Base-by-base conservation (phyloP, 345 rosid species). In the Mangifera indica region DNA sequence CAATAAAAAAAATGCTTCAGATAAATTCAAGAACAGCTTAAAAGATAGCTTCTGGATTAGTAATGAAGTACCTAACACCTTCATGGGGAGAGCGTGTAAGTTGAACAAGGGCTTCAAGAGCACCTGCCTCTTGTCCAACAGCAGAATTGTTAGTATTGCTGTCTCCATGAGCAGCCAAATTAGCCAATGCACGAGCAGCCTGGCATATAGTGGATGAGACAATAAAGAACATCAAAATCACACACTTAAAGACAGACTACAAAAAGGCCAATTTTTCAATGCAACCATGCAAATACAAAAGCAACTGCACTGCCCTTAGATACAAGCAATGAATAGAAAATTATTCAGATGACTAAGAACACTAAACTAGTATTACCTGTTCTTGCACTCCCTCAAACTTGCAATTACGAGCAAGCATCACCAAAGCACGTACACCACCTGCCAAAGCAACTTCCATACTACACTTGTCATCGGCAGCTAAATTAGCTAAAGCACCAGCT, bases 101-200 rank as follows among this genome's bases (percentile, higher is more conserved):
- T 71, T 88, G 93, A 71, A 93, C 96, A 71, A 93, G 91, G 60
- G 93, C 97, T 83, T 93, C 97, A 45, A 93, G 88, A 70, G 96
- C 98, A 76, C 97, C 98, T 72, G 83, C 84, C 79, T 93, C 98
- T 84, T 87, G 91, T 71, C 98, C 98, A 72, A 93, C 97, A n/a
- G 96, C 91, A 77, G 98, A 88, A 83, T 93, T 91, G 60, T 91
- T 91, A 44, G 82, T 87, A 69, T 93, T 93, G 82, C 95, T 93
- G 77, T 88, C 98, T 78, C 97, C 93, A 82, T 93, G 98, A 84
- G 98, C 95, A 81, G 98, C 98, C 81, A 93, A 81, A 76, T 93
- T 93, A 73, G 97, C 97, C 81, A 93, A 81, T 48, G 97, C 97
- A 25, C 97, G 97, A 77, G 98, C 97, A 84, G 95, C 98, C 98